Evolutionary conservation across 331 rosid species (phyloP), one percentile per base, ranked within the genome.

Genomic region (Acacia concinna): DNA sequence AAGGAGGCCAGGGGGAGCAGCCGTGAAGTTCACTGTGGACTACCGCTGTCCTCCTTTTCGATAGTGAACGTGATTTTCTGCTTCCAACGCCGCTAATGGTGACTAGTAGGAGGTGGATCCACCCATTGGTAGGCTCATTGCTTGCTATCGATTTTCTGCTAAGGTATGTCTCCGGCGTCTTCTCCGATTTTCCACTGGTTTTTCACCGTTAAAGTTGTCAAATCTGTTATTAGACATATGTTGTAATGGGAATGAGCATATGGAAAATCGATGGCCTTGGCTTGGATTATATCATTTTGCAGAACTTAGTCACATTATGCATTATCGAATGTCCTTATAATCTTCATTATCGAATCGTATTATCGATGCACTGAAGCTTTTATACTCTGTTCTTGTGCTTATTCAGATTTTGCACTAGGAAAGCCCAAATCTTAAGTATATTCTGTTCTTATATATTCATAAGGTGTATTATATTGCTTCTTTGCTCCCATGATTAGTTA

Each of bases 381-480:
- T 59, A 34, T 72, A n/a, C 34, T 56, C 77, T 37, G 41, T 52
- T 8, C 27, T 25, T 54, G 35, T 79, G 57, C 46, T 67, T 47
- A 72, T 62, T 31, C 41, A 31, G 40, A 14, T 62, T 47, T 76
- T 74, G 57, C 44, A 60, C 54, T 38, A 32, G 74, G 32, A 71
- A 56, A 68, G 9, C 37, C 63, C 65, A 46, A 47, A 20, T 21
- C 71, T 46, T 75, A 32, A 23, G n/a, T n/a, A n/a, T n/a, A n/a
- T n/a, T n/a, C n/a, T n/a, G n/a, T n/a, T n/a, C n/a, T 83, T 86
- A 86, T 75, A 86, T 86, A 74, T 74, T 86, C 49, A 84, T 87
- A 78, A 86, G 86, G 82, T 86, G 90, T 86, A 60, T 86, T 38
- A 75, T 84, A 64, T 78, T 86, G 82, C 87, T 86, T 57, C 81